Base-by-base conservation (phyloP, 1,284 basidiomycete species). In the Tilletia caries region DNA sequence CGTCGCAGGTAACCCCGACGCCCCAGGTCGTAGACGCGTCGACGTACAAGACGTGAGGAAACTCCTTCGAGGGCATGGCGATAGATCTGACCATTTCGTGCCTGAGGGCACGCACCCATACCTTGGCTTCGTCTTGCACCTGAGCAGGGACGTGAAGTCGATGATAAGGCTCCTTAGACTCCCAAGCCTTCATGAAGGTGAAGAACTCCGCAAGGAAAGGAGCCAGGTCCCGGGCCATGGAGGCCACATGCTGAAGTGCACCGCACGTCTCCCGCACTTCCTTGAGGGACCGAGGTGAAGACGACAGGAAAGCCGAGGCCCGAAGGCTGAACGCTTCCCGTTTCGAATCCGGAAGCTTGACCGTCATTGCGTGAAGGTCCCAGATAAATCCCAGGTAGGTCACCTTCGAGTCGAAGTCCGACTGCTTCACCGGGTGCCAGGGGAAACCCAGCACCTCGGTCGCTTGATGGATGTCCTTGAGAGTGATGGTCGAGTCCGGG, bases 401-500 rank as follows among this genome's bases (percentile, higher is more conserved):
- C 5, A 58, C 54, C 54, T 5, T 12, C 54, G 23, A 29, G 20
- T 15, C 54, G 54, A 58, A 58, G 5, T 58, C 54, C 5, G 54
- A 58, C 20, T 23, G 54, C 54, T 58, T 58, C 23, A 15, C 54
- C 3, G 54, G 54, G 27, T 58, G 54, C 54, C 54, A 58, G 25
- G 54, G 54, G 54, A 58, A 58, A 25, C 54, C 54, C 4, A 58
- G 54, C 54, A 6, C 12, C 25, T 15, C 20, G 12, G 54, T 58
- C 20, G 54, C 12, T 23, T 25, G 10, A 4, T 58, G 20, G 54
- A 58, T 32, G 18, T 13, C 25, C 3, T 15, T 6, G 23, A 58
- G 27, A 8, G 27, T 3, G 54, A 27, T 6, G 5, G 5, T 6
- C 12, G 27, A 6, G 5, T 58, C 20, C 20, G 23, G 25, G 5